Evolutionary conservation across 331 rosid species (phyloP).

Genomic region (Phaseolus coccineus): DNA sequence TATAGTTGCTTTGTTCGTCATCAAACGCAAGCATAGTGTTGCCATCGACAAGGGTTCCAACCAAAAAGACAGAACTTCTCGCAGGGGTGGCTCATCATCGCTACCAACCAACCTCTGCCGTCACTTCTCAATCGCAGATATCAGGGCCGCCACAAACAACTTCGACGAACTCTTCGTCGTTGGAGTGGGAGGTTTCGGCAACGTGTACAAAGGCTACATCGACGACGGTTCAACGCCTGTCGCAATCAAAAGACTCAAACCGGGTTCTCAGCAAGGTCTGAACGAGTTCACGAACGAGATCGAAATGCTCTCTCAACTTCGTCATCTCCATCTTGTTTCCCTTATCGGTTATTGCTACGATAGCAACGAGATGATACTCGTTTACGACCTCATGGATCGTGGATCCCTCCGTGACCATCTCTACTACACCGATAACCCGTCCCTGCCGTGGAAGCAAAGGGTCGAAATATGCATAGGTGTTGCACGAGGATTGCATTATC

Average conservation of each 20-base stretch:
- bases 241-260: not conserved
- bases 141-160: not conserved
- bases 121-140: not conserved
- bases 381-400: constrained; percentile 58
- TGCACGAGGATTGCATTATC: constrained; percentile 24
- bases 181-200: constrained; percentile 1
- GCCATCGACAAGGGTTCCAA: not conserved
- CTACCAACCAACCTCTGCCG: not conserved
- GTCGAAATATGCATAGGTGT: not conserved
- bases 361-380: constrained; percentile 52
- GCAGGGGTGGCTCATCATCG: not conserved
- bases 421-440: constrained; percentile 8
- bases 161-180: not conserved
- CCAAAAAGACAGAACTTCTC: not conserved
- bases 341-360: constrained; percentile 57
- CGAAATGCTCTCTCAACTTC: not conserved
- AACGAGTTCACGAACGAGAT: not conserved
- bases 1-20: not conserved
- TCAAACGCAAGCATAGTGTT: too few relatives aligned
- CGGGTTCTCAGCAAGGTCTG: not conserved
- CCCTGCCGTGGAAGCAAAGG: constrained; percentile 18
- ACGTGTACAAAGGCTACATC: not conserved
- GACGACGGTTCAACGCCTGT: not conserved
- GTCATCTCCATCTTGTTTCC: constrained; percentile 39
- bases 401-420: constrained; percentile 34